Base-by-base conservation (phyloP, 352 stramenopile genomes). In the Phytophthora cryptogea region DNA sequence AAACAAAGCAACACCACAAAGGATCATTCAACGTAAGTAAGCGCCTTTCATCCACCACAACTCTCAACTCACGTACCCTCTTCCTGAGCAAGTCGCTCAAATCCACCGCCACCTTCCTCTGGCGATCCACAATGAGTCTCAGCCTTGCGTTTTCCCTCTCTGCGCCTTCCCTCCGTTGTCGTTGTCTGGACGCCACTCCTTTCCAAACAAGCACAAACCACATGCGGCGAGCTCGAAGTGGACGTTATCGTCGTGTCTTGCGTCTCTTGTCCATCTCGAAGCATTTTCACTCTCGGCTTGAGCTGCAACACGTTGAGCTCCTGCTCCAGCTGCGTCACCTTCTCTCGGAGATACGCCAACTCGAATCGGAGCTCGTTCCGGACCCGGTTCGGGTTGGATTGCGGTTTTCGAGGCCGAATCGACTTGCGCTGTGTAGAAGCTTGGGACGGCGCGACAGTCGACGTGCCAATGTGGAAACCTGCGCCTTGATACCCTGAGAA, bases 331-430 rank as follows among this genome's bases (percentile, higher is more conserved):
- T 62, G 66, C 5, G 78, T 58, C 10, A 73, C 73, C 43, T 87
- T 86, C 39, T 86, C 62, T 39, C 82, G 82, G 7, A 91, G 47
- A 57, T 89, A 89, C 6, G 54, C 59, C 8, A 80, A 63, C 14
- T 91, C 82, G 30, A 89, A 79, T 42, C 84, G 84, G 36, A 53
- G 62, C 32, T 70, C 62, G 10, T 58, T 60, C 6, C 62, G 62
- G 37, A 51, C 62, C 2, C 62, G 54, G 44, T 66, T 70, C 42
- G 62, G 56, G 40, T 64, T 57, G 8, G 31, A 23, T 54, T 70
- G 68, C 23, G 63, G 59, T 47, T 39, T 61, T 40, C 44, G 36
- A n/a, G 30, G 32, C 23, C 31, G 32, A 9, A 26, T 8, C 23
- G 42, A 11, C 20, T 60, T 54, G 20, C 36, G 40, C 16, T 45